Evolutionary conservation across 1,139 yeast genomes (phyloP).

Genomic region (Pneumocystis jirovecii): DNA sequence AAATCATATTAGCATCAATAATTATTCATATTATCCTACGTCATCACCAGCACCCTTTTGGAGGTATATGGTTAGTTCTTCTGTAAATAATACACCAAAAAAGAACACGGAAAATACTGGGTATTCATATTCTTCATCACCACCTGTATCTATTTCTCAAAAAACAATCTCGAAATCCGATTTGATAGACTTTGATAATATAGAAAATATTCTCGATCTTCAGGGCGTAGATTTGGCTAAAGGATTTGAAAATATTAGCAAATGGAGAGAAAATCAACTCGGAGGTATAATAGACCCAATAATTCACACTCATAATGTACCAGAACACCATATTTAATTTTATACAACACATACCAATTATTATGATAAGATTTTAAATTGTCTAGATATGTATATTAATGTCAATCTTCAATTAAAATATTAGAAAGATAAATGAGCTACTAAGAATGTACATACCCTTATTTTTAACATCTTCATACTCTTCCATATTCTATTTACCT

Average conservation of each 20-base stretch:
- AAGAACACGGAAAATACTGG: not conserved
- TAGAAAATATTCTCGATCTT: constrained; percentile 8
- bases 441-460: too few species aligned
- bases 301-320: not conserved
- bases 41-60: constrained; percentile 31
- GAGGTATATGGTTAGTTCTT: constrained; percentile 23
- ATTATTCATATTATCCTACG: constrained; percentile 7
- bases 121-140: not conserved
- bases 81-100: not conserved
- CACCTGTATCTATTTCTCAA: not conserved
- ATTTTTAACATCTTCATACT: too few species aligned
- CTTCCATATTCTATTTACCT: too few species aligned
- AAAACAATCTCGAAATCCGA: constrained; percentile 1
- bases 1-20: not conserved
- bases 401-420: not conserved
- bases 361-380: not conserved
- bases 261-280: constrained; percentile 8
- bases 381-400: not conserved
- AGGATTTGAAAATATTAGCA: constrained; percentile 9
- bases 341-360: not conserved
- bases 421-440: not conserved
- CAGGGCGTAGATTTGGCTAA: constrained; percentile 10
- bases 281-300: not conserved
- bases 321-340: not conserved
- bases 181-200: not conserved